A percentile compares a stretch with the other conserved stretches of the same genome.
Conservation (phyloP, 148 eudicot species). For the Heliamphora exappendiculata region DNA sequence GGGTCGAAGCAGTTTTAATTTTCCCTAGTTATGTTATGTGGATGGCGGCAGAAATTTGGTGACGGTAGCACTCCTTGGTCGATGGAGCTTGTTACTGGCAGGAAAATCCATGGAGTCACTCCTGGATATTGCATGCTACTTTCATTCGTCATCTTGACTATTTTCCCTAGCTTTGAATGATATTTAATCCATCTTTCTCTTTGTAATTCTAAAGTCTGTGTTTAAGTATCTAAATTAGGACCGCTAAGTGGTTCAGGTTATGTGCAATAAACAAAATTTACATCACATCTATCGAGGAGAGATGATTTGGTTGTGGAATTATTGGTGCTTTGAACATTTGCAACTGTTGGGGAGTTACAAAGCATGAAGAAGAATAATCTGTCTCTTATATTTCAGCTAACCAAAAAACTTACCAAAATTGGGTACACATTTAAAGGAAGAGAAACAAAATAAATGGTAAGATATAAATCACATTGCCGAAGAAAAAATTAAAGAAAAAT, state of each 20-base stretch:
- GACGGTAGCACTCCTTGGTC: no score
- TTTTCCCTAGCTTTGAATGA: not conserved
- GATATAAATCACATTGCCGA: no score
- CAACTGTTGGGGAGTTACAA: not conserved
- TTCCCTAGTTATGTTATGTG: not conserved
- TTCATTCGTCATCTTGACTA: not conserved
- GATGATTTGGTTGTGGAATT: no score
- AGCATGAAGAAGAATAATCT: not conserved
- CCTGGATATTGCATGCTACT: not conserved
- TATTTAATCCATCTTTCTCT: not conserved
- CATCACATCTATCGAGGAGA: no score
- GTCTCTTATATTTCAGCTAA: not conserved
- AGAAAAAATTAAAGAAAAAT: not conserved
- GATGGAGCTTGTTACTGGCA: no score
- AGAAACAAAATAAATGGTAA: no score
- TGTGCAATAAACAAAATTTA: not conserved
- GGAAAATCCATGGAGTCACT: no score
- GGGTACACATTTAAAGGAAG: not conserved
- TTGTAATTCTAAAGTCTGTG: not conserved
- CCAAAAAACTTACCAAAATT: not conserved
- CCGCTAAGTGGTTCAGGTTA: no score
- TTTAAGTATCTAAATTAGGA: no score
- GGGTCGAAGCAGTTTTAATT: not conserved
- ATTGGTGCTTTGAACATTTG: not conserved
- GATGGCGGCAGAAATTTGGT: no score